Evolutionary conservation across 805 yeast species (phyloP), one percentile per base, ranked within the genome.

Genomic region (Wickerhamomyces chaumierensis): DNA sequence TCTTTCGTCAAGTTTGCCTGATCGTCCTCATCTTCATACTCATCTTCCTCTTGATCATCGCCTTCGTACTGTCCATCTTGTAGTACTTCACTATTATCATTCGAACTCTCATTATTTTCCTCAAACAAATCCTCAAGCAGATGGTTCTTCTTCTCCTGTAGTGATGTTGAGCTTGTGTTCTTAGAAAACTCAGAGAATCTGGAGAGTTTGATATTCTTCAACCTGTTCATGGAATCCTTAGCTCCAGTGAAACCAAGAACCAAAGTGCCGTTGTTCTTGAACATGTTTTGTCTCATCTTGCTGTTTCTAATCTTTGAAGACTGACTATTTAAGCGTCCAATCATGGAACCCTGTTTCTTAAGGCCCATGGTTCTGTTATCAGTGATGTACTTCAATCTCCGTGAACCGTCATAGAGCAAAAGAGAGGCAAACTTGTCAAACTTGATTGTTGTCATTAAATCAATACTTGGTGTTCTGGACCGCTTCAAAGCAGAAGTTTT

Each of bases 381-480:
- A 18, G 32, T 35, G 25, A 32, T 31, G 17, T 36, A 36, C 33
- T 36, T 39, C 29, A 48, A 44, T 34, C 47, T 43, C 25, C 42
- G 47, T 2, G 55, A 40, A 9, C 53, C 50, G 36, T 52, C 52
- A 41, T 56, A 56, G n/a, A 55, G 42, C 15, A 56, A 36, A 8
- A 56, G 37, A 17, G 47, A 44, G 2, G 60, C 55, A 42, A 48
- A 48, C 19, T 45, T 45, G 33, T 55, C 53, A 44, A 60, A 51
- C 41, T 52, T 51, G 33, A 56, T 46, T 2, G 46, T 39, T 4
- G 48, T 35, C 19, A 9, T 13, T 7, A 14, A n/a, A 12, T 15
- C 21, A 4, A 28, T 28, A 28, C 31, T 11, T 34, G 28, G 29
- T 34, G 20, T 15, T 8, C 21, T 11, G 6, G 14, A 14, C 12